These are phyloP conservation scores for Quillaja saponaria DNA, from an alignment of 306 rosid genomes.

Conservation along the genomic window DNA sequence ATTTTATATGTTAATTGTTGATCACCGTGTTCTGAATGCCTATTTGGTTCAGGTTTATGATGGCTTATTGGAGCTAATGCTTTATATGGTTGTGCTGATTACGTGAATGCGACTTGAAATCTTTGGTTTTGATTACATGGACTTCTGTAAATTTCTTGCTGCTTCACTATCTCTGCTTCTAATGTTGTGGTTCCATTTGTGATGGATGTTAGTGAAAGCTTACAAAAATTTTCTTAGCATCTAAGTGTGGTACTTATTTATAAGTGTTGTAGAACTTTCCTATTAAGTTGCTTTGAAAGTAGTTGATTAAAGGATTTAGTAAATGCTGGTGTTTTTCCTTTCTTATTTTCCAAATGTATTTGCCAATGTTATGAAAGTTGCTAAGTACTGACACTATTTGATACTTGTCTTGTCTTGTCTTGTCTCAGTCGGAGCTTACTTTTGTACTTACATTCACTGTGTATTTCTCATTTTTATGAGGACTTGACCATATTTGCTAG, in stretches of 20 bases:
- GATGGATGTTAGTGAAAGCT: slow-evolving; percentile 47
- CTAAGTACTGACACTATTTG: no score
- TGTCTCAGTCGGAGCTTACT: no score
- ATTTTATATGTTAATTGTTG: slow-evolving; percentile 39
- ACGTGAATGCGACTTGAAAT: slow-evolving; percentile 79
- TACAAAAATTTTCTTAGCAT: slow-evolving; percentile 39
- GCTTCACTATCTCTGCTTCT: slow-evolving; percentile 73
- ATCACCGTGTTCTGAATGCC: slow-evolving; percentile 57
- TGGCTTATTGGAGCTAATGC: slow-evolving; percentile 85
- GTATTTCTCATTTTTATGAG: no score
- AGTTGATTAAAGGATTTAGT: slow-evolving; percentile 19
- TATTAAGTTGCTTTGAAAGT: slow-evolving; percentile 20
- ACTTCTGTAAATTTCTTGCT: slow-evolving; percentile 76
- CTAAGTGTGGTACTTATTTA: slow-evolving; percentile 50
- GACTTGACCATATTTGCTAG: no score
- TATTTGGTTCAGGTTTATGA: slow-evolving; percentile 77
- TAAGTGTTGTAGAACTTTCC: slow-evolving; percentile 37
- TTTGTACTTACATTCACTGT: no score
- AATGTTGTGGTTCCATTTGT: slow-evolving; percentile 48
- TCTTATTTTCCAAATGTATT: no score
- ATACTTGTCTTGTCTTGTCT: no score
- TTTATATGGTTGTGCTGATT: slow-evolving; percentile 82
- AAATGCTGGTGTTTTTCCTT: no score
- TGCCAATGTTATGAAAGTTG: no score
- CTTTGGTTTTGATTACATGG: slow-evolving; percentile 78